Percentiles rank a stretch among this genome's conserved stretches.
Evolutionary conservation across 805 yeast species (phyloP).

Genomic region (Kodamaea kakaduensis): DNA sequence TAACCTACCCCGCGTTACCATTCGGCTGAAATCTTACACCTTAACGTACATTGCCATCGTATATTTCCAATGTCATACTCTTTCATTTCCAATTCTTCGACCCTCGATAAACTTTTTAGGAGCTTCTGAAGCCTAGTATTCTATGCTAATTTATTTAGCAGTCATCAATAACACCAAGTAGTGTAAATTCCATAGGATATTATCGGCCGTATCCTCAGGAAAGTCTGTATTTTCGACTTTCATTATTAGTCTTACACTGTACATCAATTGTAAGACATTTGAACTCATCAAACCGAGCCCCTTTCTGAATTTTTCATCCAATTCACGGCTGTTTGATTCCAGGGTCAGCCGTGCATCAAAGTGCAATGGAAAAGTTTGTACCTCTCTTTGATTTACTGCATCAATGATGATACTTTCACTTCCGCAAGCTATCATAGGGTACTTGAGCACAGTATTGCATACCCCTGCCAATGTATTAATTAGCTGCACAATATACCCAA

Average conservation of each 20-base stretch:
- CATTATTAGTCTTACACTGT: constrained; percentile 13
- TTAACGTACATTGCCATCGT: too few species aligned
- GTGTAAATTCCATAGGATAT: constrained; percentile 39
- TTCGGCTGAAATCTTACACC: too few species aligned
- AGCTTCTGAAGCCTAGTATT: too few species aligned
- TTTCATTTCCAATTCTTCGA: too few species aligned
- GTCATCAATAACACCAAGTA: constrained; percentile 34
- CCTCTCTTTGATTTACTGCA: constrained; percentile 10
- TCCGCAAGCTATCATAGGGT: constrained; percentile 24
- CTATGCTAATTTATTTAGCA: too few species aligned
- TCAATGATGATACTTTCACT: constrained; percentile 24
- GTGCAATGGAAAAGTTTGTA: constrained; percentile 23
- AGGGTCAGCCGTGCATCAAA: constrained; percentile 21
- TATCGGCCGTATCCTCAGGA: constrained; percentile 38
- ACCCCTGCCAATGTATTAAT: constrained; percentile 23
- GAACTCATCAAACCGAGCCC: constrained; percentile 31
- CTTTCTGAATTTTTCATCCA: constrained; percentile 28
- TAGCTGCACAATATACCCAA: constrained; percentile 28
- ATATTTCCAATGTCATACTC: too few species aligned
- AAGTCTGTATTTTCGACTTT: constrained; percentile 17
- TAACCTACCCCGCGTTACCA: too few species aligned
- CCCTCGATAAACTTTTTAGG: too few species aligned
- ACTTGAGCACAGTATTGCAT: constrained; percentile 24
- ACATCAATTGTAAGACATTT: constrained; percentile 25
- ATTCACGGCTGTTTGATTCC: constrained; percentile 7